Base-by-base conservation (phyloP, 208 protist genomes). In the Kentomonas sorsogonicus region DNA sequence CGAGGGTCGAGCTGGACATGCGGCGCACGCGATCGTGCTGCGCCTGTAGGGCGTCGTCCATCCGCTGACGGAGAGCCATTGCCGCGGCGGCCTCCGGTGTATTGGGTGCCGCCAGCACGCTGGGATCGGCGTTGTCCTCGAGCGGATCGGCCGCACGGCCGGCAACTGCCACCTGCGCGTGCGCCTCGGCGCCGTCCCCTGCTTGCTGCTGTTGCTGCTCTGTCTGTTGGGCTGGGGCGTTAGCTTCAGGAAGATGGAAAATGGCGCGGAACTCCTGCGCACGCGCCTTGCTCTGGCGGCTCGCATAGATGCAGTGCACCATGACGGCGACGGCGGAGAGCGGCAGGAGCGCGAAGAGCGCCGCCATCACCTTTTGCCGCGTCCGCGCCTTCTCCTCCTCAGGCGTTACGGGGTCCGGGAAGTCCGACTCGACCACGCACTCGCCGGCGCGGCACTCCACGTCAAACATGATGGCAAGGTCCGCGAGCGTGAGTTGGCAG, bases 401-500 rank as follows among this genome's bases (percentile, higher is more conserved):
- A 5, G 41, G 47, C 46, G 18, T 36, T 18, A 11, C 69, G 60
- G n/a, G 20, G 53, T 63, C 48, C 10, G 85, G 81, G 50, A 86
- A 94, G 48, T 47, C 16, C 15, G 26, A 31, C 29, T 59, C 63
- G 53, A 89, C 68, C n/a, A 89, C 71, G 57, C 87, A 94, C 66
- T 94, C 83, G 18, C 77, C 68, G 26, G 79, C 83, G 31, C 52
- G 61, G 45, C 87, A 94, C 30, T 81, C 41, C 7, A 72, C 74
- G 31, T 91, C 63, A 55, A 94, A 86, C 4, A 89, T 44, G 31
- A 91, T 60, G 7, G 63, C 41, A 38, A 90, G 38, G 56, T 94
- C 87, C 0, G 51, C 44, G 22, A 91, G 61, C 16, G 66, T 79
- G 3, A 94, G 66, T 54, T 65, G 33, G 58, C 87, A 94, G 5